Evolutionary conservation across 108 stramenopile species (phyloP), one percentile per base, ranked within the genome.

Genomic region (Nannochloropsis salina): DNA sequence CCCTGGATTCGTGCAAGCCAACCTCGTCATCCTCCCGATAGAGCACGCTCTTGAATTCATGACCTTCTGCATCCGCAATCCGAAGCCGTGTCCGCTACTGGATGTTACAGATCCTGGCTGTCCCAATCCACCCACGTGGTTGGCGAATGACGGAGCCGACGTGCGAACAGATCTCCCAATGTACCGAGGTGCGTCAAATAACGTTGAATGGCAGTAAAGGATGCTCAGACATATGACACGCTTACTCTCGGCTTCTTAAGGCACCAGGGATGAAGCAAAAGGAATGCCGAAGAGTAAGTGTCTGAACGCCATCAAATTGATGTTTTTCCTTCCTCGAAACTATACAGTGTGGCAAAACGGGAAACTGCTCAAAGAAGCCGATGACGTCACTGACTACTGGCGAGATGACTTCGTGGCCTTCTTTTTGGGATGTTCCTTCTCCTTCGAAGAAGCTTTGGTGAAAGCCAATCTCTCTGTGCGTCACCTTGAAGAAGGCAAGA

Each of bases 61-160:
- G 22, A 89, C 93, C 41, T 97, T 97, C 90, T 97, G 96, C 90
- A 93, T 95, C 86, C 90, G 93, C 44, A 97, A 97, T 85, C 92
- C 93, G 41, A 90, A 94, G 85, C 90, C 95, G 40, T 95, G 94
- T 85, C 96, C 96, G 10, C 86, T 97, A 61, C 91, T 97, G 80
- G 95, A 95, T 83, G 94, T 95, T 2, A 91, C 90, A 44, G 93
- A 94, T 84, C 93, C 93, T 42, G 93, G 94, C 74, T 90, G 88
- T 1, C 84, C 45, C 21, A 45, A 40, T 12, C 81, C 80, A 15
- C 44, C 31, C 10, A 82, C 87, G 6, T 44, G 21, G 44, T 11
- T 44, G 8, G 31, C 82, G 42, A 82, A 81, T 5, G 41, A 22
- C 44, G 86, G 40, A 9, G 86, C 84, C 11, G 91, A 92, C 45